Evolutionary conservation across 2,329 filamentous ascomycete species (phyloP).

Genomic region (Sphaerulina vaccinii): DNA sequence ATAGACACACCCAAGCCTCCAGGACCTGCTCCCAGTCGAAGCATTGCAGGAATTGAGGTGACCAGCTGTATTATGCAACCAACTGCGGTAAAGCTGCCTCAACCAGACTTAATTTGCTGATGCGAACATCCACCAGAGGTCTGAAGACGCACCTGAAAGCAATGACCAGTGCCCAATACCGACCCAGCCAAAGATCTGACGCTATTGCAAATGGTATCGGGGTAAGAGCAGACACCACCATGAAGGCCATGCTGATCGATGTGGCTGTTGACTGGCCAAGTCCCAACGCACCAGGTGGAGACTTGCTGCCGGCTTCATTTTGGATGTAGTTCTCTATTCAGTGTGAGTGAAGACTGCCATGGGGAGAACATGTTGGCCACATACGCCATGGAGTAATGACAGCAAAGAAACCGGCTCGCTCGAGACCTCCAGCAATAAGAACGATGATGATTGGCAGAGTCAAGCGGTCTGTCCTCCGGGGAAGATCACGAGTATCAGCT

Average conservation of each 20-base stretch:
- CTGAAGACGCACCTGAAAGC: conserved; percentile 8
- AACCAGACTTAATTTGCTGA: too few relatives aligned
- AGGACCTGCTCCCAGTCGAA: background rate
- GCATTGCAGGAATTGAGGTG: conserved; percentile 4
- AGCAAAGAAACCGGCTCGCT: conserved; percentile 15
- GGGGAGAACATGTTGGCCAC: background rate
- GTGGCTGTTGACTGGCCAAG: conserved; percentile 18
- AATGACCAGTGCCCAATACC: conserved; percentile 9
- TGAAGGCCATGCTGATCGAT: conserved; percentile 14
- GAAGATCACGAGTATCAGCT: too few relatives aligned
- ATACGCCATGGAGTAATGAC: conserved; percentile 18
- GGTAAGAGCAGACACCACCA: conserved; percentile 15
- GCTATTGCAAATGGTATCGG: conserved; percentile 10
- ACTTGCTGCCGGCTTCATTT: background rate
- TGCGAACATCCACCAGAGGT: too few relatives aligned
- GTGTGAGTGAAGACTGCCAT: background rate
- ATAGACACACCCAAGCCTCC: conserved; percentile 9
- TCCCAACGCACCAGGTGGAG: conserved; percentile 13
- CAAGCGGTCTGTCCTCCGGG: conserved; percentile 44
- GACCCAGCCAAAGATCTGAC: conserved; percentile 12
- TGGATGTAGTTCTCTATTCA: conserved; percentile 20
- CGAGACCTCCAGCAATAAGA: conserved; percentile 12
- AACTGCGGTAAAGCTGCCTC: background rate
- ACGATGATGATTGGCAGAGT: conserved; percentile 11
- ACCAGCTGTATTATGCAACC: conserved; percentile 16